Conservation (phyloP, 2,329 filamentous ascomycete species). For the Saccharata proteae region DNA sequence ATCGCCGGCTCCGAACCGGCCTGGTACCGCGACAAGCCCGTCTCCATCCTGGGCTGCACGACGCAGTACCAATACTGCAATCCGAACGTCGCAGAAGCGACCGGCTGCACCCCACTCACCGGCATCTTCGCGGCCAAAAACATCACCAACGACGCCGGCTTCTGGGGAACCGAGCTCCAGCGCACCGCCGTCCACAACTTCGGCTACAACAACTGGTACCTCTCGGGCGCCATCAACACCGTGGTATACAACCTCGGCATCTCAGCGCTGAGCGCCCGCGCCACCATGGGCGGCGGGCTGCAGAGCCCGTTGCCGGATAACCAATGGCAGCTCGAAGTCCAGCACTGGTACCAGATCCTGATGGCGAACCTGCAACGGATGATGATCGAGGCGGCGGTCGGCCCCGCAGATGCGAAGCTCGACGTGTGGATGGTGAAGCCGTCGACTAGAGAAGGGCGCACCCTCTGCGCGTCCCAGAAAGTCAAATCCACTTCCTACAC, state of each 20-base stretch:
- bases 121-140: background rate
- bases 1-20: no score
- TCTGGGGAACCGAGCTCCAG: background rate
- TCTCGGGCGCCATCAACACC: background rate
- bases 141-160: no score
- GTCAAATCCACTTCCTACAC: conserved; percentile 11
- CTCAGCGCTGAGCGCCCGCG: conserved; percentile 3
- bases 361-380: conserved; percentile 9
- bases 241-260: background rate
- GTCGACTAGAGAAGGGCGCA: no score
- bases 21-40: conserved; percentile 6
- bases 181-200: background rate
- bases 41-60: conserved; percentile 8
- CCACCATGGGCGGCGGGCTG: conserved; percentile 1
- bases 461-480: no score
- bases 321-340: conserved; percentile 12
- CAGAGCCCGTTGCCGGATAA: conserved; percentile 8
- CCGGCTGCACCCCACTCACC: conserved; percentile 2
- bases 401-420: background rate
- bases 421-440: background rate
- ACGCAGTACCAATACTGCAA: conserved; percentile 9
- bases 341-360: conserved; percentile 8
- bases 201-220: conserved; percentile 1
- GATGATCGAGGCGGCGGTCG: conserved; percentile 7
- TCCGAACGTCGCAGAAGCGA: background rate